phyloP scores from a whole-genome alignment of 768 basidiomycete genomes.

The Leccinum incarnatum region DNA sequence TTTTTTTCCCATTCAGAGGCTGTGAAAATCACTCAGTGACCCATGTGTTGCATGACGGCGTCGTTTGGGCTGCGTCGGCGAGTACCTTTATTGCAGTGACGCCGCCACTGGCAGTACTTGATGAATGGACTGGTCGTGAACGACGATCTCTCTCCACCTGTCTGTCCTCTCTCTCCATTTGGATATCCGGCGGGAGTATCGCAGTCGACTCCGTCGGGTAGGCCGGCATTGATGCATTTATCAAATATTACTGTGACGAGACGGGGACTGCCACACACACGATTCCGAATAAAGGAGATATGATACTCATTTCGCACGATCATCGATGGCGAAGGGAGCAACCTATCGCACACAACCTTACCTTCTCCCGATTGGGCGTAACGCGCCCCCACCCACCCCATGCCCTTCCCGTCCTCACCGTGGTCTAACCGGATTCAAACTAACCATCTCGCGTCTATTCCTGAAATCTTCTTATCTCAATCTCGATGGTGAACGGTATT shows the following conservation, averaged over 20 bases:
- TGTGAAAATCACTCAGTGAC: background rate
- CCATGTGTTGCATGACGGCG: background rate
- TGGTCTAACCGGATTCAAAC: background rate
- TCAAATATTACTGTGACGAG: background rate
- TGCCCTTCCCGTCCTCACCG: background rate
- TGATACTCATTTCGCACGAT: background rate
- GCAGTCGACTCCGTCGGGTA: conserved; percentile 6
- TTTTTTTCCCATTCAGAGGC: background rate
- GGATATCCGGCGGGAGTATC: background rate
- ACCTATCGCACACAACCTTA: background rate
- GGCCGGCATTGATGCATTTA: background rate
- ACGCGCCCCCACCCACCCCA: background rate
- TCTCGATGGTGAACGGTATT: background rate
- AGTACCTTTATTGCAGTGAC: background rate
- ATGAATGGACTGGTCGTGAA: background rate
- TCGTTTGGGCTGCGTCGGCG: background rate
- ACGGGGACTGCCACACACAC: background rate
- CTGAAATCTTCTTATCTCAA: background rate
- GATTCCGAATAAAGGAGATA: background rate
- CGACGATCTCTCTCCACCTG: background rate
- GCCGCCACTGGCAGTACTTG: background rate
- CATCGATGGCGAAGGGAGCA: background rate
- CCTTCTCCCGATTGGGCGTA: background rate
- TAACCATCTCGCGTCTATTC: background rate
- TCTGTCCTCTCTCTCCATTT: background rate